phyloP scores from a whole-genome alignment of 352 stramenopile species.

The Phytophthora pisi region DNA sequence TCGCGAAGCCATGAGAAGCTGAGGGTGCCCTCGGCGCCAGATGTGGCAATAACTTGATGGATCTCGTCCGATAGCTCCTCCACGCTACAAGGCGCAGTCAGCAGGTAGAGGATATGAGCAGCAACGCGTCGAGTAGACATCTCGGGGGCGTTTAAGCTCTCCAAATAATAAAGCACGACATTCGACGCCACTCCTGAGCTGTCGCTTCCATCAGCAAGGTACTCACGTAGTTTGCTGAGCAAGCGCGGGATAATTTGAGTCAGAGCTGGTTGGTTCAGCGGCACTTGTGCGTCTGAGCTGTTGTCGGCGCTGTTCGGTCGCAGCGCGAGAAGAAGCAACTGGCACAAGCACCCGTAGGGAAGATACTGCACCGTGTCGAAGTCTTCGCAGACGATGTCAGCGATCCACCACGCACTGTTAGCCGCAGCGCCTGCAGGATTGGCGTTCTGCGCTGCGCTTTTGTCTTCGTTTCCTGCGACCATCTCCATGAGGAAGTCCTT shows the following conservation, averaged over 20 bases:
- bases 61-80: conserved; percentile 43
- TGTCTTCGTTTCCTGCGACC: conserved; percentile 62
- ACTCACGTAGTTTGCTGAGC: conserved; percentile 61
- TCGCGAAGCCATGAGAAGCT: conserved; percentile 74
- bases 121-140: conserved; percentile 59
- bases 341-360: conserved; percentile 74
- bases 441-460: conserved; percentile 19
- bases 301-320: conserved; percentile 21
- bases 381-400: conserved; percentile 88
- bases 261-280: conserved; percentile 43
- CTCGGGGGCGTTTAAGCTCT: conserved; percentile 64
- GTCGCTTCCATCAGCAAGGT: conserved; percentile 46
- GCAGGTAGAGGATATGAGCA: conserved; percentile 65
- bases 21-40: conserved; percentile 37
- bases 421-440: conserved; percentile 18
- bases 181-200: conserved; percentile 42
- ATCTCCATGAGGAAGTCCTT: conserved; percentile 90
- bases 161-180: conserved; percentile 76
- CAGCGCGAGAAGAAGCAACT: conserved; percentile 74
- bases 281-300: conserved; percentile 21
- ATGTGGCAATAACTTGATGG: conserved; percentile 17
- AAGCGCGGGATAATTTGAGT: conserved; percentile 60
- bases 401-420: conserved; percentile 80
- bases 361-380: conserved; percentile 84
- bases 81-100: conserved; percentile 42